phyloP scores from a whole-genome alignment of 306 rosid genomes.

The Comarum palustre region DNA sequence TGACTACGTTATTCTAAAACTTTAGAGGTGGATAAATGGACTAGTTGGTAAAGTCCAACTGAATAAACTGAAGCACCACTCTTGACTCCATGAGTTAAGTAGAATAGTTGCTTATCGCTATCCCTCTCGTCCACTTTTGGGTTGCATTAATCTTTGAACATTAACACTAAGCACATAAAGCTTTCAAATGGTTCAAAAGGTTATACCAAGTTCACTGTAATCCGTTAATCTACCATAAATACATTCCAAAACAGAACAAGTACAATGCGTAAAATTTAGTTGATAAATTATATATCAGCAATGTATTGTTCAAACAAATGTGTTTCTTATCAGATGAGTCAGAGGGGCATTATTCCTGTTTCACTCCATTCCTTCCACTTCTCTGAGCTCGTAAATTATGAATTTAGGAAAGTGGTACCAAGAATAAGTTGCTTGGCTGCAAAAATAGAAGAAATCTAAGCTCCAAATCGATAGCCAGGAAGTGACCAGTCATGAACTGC shows the following conservation, averaged over 20 bases:
- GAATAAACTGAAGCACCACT: not conserved
- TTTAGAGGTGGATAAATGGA: not conserved
- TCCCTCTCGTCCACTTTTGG: not conserved
- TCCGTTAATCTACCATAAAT: not conserved
- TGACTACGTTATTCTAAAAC: not conserved
- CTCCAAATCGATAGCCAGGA: not conserved
- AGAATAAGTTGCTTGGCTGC: slow-evolving; percentile 21
- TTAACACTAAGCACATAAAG: not conserved
- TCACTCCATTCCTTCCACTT: slow-evolving; percentile 14
- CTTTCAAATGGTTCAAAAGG: not conserved
- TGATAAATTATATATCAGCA: not conserved
- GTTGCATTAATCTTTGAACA: not conserved
- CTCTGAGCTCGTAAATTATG: slow-evolving; percentile 22
- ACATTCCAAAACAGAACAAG: not conserved
- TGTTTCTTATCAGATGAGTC: not conserved
- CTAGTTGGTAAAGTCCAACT: not conserved
- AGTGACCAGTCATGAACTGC: not conserved
- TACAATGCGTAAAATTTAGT: not conserved
- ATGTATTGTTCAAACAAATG: slow-evolving; percentile 3
- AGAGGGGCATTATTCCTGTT: slow-evolving; percentile 3
- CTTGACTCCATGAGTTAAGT: no score
- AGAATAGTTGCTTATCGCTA: not conserved
- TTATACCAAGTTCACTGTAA: not conserved
- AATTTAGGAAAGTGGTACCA: slow-evolving; percentile 14
- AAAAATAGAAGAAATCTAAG: slow-evolving; percentile 6